phyloP scores from a whole-genome alignment of 1,284 basidiomycete genomes.

The Cystodermella granulosa region DNA sequence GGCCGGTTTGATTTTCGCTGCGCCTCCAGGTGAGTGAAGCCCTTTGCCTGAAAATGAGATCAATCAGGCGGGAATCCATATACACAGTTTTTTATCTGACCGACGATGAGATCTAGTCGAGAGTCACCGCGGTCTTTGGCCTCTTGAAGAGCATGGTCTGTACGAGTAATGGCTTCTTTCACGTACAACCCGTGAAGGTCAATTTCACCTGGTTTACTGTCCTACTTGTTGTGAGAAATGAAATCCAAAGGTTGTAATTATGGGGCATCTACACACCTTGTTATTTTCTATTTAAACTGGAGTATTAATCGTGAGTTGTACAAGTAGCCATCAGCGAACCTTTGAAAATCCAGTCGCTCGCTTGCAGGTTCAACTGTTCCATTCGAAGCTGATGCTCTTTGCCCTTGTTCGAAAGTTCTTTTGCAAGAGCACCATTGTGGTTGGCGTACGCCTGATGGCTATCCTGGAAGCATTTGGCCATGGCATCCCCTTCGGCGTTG shows the following conservation, averaged over 20 bases:
- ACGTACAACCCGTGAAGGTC: conserved; percentile 92
- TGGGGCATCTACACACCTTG: conserved; percentile 40
- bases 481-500: conserved; percentile 66
- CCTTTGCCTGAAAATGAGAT: conserved; percentile 57
- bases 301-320: conserved; percentile 4
- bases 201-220: conserved; percentile 68
- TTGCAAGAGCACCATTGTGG: conserved; percentile 76
- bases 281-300: conserved; percentile 67
- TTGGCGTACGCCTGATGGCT: conserved; percentile 64
- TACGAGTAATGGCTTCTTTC: conserved; percentile 79
- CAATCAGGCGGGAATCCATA: not conserved
- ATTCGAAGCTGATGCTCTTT: conserved; percentile 78
- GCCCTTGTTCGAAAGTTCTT: conserved; percentile 79
- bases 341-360: conserved; percentile 84
- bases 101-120: conserved; percentile 84
- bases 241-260: conserved; percentile 2
- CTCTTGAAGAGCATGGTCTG: conserved; percentile 64
- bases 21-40: conserved; percentile 75
- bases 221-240: conserved; percentile 35
- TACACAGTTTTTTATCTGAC: conserved; percentile 41
- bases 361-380: conserved; percentile 79
- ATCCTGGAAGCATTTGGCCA: conserved; percentile 64
- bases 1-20: conserved; percentile 89
- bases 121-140: conserved; percentile 63
- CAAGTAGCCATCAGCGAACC: conserved; percentile 43